These are phyloP conservation scores for Solanum pinnatisectum DNA, from an alignment of 257 asterid genomes.

Conservation along the genomic window DNA sequence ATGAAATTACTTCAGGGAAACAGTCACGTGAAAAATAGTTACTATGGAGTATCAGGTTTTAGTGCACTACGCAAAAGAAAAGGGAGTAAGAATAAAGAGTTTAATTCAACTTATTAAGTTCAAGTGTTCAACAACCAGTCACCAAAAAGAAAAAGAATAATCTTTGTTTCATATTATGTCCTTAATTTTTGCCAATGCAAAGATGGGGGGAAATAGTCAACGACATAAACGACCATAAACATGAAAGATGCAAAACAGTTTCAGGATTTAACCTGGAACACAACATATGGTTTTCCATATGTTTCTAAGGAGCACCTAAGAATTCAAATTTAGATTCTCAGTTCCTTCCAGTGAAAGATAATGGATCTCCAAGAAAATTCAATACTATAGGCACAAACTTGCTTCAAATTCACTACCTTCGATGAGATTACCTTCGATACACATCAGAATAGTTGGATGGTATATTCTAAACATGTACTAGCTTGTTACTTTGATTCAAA, in stretches of 20 bases:
- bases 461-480: not conserved
- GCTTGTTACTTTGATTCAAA: not conserved
- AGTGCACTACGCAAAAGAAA: not conserved
- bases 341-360: not conserved
- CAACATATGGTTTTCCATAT: not conserved
- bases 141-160: not conserved
- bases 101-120: not conserved
- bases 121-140: not conserved
- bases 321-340: not conserved
- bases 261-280: not conserved
- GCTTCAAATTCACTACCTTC: not conserved
- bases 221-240: not conserved
- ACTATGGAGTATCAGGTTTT: not conserved
- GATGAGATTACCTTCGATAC: not conserved
- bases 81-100: not conserved
- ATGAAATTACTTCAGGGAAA: not conserved
- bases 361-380: not conserved
- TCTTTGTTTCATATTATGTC: not conserved
- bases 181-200: not conserved
- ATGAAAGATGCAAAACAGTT: not conserved
- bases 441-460: not conserved
- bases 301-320: not conserved
- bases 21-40: not conserved
- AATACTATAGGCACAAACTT: not conserved
- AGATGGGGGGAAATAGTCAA: not conserved